Evolutionary conservation across 1,139 yeast genomes (phyloP).

Genomic region (Wickerhamiella pararugosa): DNA sequence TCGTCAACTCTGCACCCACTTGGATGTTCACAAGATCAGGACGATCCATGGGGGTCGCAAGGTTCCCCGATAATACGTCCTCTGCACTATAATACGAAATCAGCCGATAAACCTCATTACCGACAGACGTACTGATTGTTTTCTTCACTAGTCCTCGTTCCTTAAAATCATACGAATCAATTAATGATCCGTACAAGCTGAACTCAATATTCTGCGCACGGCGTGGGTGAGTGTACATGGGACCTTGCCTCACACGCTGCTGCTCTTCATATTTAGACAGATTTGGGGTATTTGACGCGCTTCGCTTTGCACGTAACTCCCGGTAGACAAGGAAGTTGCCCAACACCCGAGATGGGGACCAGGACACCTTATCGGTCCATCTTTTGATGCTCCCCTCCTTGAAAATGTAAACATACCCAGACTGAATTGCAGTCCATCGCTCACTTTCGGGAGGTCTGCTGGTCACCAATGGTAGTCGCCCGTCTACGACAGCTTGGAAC

Average conservation of each 20-base stretch:
- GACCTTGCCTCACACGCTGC: conserved; percentile 2
- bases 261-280: neutral
- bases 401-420: conserved; percentile 76
- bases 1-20: conserved; percentile 40
- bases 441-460: conserved; percentile 78
- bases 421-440: conserved; percentile 44
- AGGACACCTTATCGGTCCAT: conserved; percentile 88
- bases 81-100: conserved; percentile 64
- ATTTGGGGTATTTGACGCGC: conserved; percentile 1
- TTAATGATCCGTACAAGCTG: conserved; percentile 33
- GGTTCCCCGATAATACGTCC: conserved; percentile 47
- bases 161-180: conserved; percentile 40
- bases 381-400: conserved; percentile 78
- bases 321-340: conserved; percentile 75
- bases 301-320: conserved; percentile 38
- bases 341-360: conserved; percentile 81
- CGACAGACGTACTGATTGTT: conserved; percentile 43
- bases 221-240: neutral
- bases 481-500: conserved; percentile 62
- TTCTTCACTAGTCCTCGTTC: conserved; percentile 71
- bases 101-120: conserved; percentile 47
- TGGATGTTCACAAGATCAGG: conserved; percentile 35
- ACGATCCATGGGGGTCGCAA: conserved; percentile 45
- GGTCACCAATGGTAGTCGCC: conserved; percentile 47
- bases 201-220: conserved; percentile 9